A percentile compares a stretch with the other conserved stretches of the same genome.
Conservation (phyloP, 2,329 filamentous ascomycete genomes). For the Diaporthe ampelina region DNA sequence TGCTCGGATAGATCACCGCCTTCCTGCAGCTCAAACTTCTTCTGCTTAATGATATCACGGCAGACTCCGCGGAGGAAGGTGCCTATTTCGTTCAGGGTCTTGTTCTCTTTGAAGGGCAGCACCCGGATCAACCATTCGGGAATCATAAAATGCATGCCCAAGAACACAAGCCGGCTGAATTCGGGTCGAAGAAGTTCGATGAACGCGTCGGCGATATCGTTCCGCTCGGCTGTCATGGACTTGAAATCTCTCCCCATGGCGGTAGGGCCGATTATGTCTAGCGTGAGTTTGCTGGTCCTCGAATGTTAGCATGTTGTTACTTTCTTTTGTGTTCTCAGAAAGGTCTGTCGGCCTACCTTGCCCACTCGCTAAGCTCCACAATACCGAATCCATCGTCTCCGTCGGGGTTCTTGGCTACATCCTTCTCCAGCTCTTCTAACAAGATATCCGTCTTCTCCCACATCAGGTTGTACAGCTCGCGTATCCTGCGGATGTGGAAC, state of each 20-base stretch:
- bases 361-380: constrained; percentile 37
- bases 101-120: constrained; percentile 34
- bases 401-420: not conserved
- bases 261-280: constrained; percentile 37
- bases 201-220: constrained; percentile 35
- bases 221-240: constrained; percentile 26
- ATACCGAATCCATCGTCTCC: constrained; percentile 23
- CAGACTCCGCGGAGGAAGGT: constrained; percentile 32
- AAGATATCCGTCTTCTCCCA: constrained; percentile 36
- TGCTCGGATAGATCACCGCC: constrained; percentile 34
- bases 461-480: constrained; percentile 37
- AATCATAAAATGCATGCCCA: constrained; percentile 36
- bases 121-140: constrained; percentile 35
- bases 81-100: constrained; percentile 34
- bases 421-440: constrained; percentile 34
- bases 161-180: constrained; percentile 31
- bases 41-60: constrained; percentile 33
- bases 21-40: constrained; percentile 32
- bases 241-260: constrained; percentile 36
- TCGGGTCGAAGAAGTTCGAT: constrained; percentile 34
- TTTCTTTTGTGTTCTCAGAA: not conserved
- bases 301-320: not conserved
- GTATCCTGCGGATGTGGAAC: constrained; percentile 32
- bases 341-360: constrained; percentile 8
- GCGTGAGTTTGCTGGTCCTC: constrained; percentile 19